A percentile compares a stretch with the other conserved stretches of the same genome.
phyloP scores from a whole-genome alignment of 768 basidiomycete genomes.

The Floccularia luteovirens region DNA sequence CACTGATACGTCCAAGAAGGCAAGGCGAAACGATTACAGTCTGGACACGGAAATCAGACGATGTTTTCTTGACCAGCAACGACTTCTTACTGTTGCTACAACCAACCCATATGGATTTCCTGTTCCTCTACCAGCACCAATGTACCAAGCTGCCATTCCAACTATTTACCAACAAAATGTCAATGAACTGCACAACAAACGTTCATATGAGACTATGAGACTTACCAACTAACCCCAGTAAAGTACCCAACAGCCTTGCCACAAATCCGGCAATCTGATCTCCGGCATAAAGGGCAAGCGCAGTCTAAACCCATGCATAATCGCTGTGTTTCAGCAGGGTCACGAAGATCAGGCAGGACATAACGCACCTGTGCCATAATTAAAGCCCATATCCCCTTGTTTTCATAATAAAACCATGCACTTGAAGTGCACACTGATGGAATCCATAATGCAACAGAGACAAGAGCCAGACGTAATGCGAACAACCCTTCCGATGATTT shows the following conservation, averaged over 20 bases:
- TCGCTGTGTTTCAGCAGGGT: too few species aligned
- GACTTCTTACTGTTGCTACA: conserved; percentile 24
- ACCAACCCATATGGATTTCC: conserved; percentile 36
- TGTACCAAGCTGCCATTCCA: conserved; percentile 37
- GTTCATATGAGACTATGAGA: neutral
- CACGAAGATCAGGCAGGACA: too few species aligned
- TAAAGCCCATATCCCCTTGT: conserved; percentile 36
- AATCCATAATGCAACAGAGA: conserved; percentile 34
- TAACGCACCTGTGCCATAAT: conserved; percentile 33
- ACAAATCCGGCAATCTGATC: conserved; percentile 32
- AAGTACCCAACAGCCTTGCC: conserved; percentile 23
- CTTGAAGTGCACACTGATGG: conserved; percentile 27
- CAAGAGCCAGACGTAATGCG: conserved; percentile 26
- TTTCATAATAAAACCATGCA: conserved; percentile 34
- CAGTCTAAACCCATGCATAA: conserved; percentile 21
- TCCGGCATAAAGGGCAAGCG: conserved; percentile 32
- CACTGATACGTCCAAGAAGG: conserved; percentile 23
- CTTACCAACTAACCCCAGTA: conserved; percentile 26
- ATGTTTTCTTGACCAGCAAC: neutral
- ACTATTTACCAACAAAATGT: too few species aligned
- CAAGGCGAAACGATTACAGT: conserved; percentile 25
- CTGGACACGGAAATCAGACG: conserved; percentile 12
- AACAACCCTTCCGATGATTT: conserved; percentile 33
- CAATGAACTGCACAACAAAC: neutral
- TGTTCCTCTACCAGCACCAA: conserved; percentile 25